These are phyloP conservation scores for Apocynum venetum DNA, from an alignment of 257 asterid species.

Conservation along the genomic window DNA sequence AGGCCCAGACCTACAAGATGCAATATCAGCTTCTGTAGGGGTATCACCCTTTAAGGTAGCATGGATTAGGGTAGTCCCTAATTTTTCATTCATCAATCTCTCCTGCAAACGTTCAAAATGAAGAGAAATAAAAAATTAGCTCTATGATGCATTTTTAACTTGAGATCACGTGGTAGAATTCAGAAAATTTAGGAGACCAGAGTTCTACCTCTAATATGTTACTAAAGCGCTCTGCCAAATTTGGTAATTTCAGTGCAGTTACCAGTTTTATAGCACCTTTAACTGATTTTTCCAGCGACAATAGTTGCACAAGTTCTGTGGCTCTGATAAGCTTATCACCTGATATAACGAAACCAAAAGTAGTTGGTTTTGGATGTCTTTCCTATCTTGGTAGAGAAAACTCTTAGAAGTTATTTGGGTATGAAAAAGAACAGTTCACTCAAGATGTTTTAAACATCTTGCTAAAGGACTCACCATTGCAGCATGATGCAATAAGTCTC, in stretches of 20 bases:
- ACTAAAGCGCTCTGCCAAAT: slow-evolving; percentile 89
- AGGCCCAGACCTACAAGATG: slow-evolving; percentile 25
- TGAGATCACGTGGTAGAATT: background rate
- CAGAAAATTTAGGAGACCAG: background rate
- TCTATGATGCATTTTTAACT: background rate
- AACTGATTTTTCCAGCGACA: slow-evolving; percentile 75
- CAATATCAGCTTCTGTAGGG: slow-evolving; percentile 24
- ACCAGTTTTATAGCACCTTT: slow-evolving; percentile 93
- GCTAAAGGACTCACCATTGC: slow-evolving; percentile 52
- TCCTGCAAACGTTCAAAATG: slow-evolving; percentile 43
- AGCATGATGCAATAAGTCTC: slow-evolving; percentile 92
- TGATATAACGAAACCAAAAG: slow-evolving; percentile 24
- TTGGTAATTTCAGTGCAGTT: slow-evolving; percentile 85
- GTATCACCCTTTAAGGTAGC: slow-evolving; percentile 23
- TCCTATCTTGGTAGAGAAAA: background rate
- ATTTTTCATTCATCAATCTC: slow-evolving; percentile 48
- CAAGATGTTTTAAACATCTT: background rate
- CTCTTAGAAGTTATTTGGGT: background rate
- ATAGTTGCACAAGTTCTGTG: slow-evolving; percentile 82
- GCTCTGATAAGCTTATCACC: slow-evolving; percentile 97
- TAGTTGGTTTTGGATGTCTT: background rate
- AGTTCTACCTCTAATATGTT: slow-evolving; percentile 71
- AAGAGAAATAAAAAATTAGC: slow-evolving; percentile 4
- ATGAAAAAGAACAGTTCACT: background rate
- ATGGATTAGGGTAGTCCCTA: slow-evolving; percentile 23